phyloP scores from a whole-genome alignment of 345 rosid species.

The Pistacia integerrima region DNA sequence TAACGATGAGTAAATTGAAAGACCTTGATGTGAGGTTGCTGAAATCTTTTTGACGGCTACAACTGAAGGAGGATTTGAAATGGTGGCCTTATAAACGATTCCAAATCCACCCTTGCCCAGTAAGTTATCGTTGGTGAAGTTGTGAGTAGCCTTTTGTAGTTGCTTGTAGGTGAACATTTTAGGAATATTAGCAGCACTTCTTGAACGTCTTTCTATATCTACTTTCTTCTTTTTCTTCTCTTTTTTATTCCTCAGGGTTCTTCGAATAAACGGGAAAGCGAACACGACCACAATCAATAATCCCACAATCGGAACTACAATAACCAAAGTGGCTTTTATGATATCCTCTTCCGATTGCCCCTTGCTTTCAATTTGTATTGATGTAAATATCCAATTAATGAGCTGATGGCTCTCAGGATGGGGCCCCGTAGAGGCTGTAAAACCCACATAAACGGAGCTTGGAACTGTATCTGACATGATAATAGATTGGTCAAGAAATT shows the following conservation, averaged over 20 bases:
- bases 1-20: too few relatives aligned
- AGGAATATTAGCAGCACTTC: conserved; percentile 38
- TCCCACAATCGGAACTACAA: conserved; percentile 22
- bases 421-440: conserved; percentile 40
- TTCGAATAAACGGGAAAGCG: neutral
- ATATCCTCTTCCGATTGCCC: conserved; percentile 1
- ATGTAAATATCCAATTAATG: conserved; percentile 29
- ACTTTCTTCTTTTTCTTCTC: conserved; percentile 10
- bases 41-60: conserved; percentile 48
- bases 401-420: conserved; percentile 33
- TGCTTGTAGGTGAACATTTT: conserved; percentile 36
- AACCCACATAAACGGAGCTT: conserved; percentile 33
- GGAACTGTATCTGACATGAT: conserved; percentile 29
- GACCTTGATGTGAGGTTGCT: conserved; percentile 41
- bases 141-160: conserved; percentile 38
- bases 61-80: conserved; percentile 27
- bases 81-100: conserved; percentile 41
- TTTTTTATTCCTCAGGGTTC: conserved; percentile 4
- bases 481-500: conserved; percentile 38
- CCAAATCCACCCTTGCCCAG: conserved; percentile 49
- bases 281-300: conserved; percentile 5
- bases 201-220: conserved; percentile 32
- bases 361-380: neutral
- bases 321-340: conserved; percentile 8
- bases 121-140: conserved; percentile 40